Conservation (phyloP, 495 filamentous ascomycete genomes). For the Lepraria neglecta region DNA sequence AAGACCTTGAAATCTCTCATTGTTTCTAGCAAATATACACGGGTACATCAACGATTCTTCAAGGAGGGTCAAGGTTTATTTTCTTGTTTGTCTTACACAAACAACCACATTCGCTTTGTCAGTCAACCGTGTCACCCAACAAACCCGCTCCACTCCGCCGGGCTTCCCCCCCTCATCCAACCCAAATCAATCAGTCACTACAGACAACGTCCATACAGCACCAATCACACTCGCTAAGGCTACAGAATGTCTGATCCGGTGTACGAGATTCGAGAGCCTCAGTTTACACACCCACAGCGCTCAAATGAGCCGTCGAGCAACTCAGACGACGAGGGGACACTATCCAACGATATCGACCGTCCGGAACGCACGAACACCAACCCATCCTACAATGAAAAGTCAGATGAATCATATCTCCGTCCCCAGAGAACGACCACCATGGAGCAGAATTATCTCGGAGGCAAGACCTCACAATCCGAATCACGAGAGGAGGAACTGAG, state of each 20-base stretch:
- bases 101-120: too few species aligned
- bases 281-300: constrained; percentile 27
- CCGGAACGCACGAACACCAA: constrained; percentile 37
- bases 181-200: neutral
- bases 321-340: constrained; percentile 36
- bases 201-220: neutral
- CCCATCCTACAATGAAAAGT: neutral
- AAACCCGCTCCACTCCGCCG: neutral
- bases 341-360: constrained; percentile 27
- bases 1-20: neutral
- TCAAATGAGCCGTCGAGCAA: constrained; percentile 30
- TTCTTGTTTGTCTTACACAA: too few species aligned
- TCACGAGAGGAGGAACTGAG: constrained; percentile 62
- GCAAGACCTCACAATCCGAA: constrained; percentile 44
- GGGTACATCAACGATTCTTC: too few species aligned
- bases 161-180: neutral
- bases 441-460: constrained; percentile 26
- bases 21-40: neutral
- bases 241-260: constrained; percentile 49
- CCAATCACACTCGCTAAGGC: neutral
- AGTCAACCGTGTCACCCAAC: neutral
- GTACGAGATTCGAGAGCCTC: constrained; percentile 40
- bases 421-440: constrained; percentile 19
- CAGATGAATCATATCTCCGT: neutral
- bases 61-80: too few species aligned